Evolutionary conservation across 73 alveolate species (phyloP).

Genomic region (Symbiodinium natans): DNA sequence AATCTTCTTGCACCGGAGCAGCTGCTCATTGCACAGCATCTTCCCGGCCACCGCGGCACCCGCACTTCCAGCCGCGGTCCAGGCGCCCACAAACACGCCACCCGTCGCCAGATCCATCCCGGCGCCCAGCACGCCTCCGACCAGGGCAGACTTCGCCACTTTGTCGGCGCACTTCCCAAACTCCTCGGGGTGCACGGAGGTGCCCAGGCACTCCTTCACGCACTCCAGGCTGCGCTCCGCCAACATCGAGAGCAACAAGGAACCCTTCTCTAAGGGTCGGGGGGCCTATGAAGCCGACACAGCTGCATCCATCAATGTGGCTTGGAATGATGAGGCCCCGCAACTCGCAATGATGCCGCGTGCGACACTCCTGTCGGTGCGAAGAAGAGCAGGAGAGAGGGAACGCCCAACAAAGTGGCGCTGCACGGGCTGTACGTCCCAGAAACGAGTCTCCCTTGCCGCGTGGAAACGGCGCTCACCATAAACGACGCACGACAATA

Average conservation of each 20-base stretch:
- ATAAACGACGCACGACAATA: no score
- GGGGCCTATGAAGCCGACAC: no score
- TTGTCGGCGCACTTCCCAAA: background rate
- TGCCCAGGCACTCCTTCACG: constrained; percentile 9
- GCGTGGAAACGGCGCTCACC: no score
- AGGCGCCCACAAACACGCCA: constrained; percentile 1
- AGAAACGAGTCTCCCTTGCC: no score
- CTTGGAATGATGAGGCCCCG: no score
- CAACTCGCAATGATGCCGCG: no score
- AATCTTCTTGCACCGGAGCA: background rate
- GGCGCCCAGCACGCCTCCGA: background rate
- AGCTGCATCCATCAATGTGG: background rate
- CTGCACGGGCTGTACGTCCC: no score
- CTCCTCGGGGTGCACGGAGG: background rate
- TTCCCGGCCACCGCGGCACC: constrained; percentile 4
- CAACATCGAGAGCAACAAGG: background rate
- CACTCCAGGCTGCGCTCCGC: constrained; percentile 5
- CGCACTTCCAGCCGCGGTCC: constrained; percentile 8
- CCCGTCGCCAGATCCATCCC: constrained; percentile 11
- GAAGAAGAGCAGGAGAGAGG: no score
- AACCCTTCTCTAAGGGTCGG: no score
- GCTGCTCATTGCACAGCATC: constrained; percentile 4
- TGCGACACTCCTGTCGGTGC: no score
- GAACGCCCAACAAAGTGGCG: no score
- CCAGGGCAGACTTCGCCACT: background rate